Evolutionary conservation across 2,329 filamentous ascomycete genomes (phyloP).

Genomic region (Falciphora oryzae): DNA sequence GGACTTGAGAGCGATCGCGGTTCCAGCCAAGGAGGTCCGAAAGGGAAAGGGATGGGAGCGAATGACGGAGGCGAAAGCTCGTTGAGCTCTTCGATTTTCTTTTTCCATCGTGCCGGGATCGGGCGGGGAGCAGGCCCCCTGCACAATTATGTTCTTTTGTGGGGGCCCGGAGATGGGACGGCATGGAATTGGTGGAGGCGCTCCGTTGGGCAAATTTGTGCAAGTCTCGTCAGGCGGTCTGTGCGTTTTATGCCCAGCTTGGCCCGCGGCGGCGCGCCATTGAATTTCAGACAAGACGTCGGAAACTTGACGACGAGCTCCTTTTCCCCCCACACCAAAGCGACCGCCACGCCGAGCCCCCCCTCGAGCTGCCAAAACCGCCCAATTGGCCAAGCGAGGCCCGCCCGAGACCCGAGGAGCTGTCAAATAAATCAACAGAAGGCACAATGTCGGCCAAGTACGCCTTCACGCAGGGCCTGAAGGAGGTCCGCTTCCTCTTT

Average conservation of each 20-base stretch:
- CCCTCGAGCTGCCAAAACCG: too few species aligned
- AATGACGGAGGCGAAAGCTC: background rate
- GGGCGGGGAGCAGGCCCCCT: background rate
- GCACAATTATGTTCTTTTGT: background rate
- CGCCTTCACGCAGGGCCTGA: conserved; percentile 80
- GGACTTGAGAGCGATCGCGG: too few species aligned
- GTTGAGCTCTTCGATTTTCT: background rate
- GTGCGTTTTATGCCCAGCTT: too few species aligned
- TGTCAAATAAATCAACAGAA: conserved; percentile 12
- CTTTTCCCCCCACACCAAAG: too few species aligned
- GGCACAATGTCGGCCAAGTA: conserved; percentile 81
- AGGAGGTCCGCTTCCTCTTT: conserved; percentile 95
- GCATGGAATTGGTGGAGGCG: background rate
- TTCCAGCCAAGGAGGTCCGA: too few species aligned
- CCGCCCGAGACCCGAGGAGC: conserved; percentile 5
- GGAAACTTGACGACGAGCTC: too few species aligned
- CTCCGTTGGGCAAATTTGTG: background rate
- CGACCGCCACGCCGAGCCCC: too few species aligned
- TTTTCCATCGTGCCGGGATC: background rate
- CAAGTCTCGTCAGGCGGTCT: too few species aligned
- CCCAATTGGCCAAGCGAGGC: conserved; percentile 1
- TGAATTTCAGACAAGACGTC: too few species aligned
- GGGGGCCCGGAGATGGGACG: background rate
- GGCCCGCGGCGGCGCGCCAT: too few species aligned
- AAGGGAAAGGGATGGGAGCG: too few species aligned